Evolutionary conservation across 2,329 filamentous ascomycete species (phyloP).

Genomic region (Coleophoma cylindrospora): DNA sequence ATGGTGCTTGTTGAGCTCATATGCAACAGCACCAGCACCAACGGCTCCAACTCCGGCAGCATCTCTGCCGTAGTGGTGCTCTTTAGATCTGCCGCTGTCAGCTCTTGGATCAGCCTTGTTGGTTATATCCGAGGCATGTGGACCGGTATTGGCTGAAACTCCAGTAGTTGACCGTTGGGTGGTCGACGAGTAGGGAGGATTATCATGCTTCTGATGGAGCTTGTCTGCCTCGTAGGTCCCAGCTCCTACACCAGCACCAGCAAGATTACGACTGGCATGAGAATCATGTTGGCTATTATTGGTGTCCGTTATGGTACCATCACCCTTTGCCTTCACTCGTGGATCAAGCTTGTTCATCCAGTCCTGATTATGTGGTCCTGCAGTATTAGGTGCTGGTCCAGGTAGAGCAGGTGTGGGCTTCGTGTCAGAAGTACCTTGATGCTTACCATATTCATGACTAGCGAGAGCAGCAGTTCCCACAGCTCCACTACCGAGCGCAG

Average conservation of each 20-base stretch:
- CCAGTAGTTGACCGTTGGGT: background rate
- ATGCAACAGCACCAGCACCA: conserved; percentile 3
- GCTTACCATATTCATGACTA: background rate
- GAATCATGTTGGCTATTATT: conserved; percentile 1
- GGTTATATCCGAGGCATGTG: conserved; percentile 30
- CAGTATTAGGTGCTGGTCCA: conserved; percentile 16
- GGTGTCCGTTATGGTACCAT: background rate
- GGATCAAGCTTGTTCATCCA: conserved; percentile 34
- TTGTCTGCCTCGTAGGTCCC: conserved; percentile 5
- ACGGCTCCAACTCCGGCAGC: conserved; percentile 9
- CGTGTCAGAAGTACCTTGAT: background rate
- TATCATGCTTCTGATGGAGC: background rate
- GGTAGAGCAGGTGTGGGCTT: background rate
- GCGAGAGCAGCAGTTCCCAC: background rate
- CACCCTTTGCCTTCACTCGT: conserved; percentile 24
- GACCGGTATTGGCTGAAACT: conserved; percentile 13
- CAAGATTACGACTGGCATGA: background rate
- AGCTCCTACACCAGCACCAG: conserved; percentile 9
- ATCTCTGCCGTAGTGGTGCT: conserved; percentile 12
- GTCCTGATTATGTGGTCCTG: conserved; percentile 30
- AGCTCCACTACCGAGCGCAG: conserved; percentile 1
- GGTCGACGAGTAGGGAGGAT: background rate
- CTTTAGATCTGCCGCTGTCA: conserved; percentile 24
- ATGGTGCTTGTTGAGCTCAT: conserved; percentile 3
- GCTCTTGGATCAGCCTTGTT: conserved; percentile 32